These are phyloP conservation scores for Clonostachys chloroleuca DNA, from an alignment of 2,329 filamentous ascomycete species.

Conservation along the genomic window DNA sequence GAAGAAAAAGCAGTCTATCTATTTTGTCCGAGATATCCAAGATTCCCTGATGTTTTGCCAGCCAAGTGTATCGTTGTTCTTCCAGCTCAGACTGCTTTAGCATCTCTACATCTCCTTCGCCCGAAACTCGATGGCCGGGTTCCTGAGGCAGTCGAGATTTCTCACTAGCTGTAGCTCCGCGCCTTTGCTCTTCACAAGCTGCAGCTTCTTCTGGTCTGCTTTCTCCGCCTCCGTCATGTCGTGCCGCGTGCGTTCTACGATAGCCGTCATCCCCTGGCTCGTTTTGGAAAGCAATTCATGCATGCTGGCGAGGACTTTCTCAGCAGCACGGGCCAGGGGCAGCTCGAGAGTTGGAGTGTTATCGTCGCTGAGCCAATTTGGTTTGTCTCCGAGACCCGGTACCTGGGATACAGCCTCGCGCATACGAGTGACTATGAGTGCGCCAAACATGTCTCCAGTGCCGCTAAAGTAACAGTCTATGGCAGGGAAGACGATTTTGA, in stretches of 20 bases:
- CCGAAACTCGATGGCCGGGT: constrained; percentile 61
- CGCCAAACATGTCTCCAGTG: constrained; percentile 98
- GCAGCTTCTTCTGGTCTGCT: constrained; percentile 49
- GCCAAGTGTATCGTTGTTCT: background rate
- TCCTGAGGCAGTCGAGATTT: constrained; percentile 63
- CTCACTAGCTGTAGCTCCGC: constrained; percentile 82
- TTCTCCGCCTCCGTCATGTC: constrained; percentile 37
- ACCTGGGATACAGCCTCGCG: constrained; percentile 67
- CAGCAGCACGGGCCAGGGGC: constrained; percentile 76
- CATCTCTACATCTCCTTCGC: constrained; percentile 42
- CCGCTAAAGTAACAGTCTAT: constrained; percentile 94
- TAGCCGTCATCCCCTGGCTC: constrained; percentile 54
- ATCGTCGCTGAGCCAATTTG: constrained; percentile 76
- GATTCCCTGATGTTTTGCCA: background rate
- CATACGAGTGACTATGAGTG: constrained; percentile 81
- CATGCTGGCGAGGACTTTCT: constrained; percentile 91
- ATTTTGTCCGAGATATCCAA: too few relatives aligned
- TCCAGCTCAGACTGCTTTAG: background rate
- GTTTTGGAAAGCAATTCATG: constrained; percentile 74
- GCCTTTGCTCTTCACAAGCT: constrained; percentile 74
- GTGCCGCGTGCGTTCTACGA: constrained; percentile 37
- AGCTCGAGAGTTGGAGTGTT: constrained; percentile 63
- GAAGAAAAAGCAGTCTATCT: too few relatives aligned
- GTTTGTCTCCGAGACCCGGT: constrained; percentile 40
- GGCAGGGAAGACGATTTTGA: constrained; percentile 80